Conservation (phyloP, 768 basidiomycete genomes). For the Candolleomyces aberdarensis region DNA sequence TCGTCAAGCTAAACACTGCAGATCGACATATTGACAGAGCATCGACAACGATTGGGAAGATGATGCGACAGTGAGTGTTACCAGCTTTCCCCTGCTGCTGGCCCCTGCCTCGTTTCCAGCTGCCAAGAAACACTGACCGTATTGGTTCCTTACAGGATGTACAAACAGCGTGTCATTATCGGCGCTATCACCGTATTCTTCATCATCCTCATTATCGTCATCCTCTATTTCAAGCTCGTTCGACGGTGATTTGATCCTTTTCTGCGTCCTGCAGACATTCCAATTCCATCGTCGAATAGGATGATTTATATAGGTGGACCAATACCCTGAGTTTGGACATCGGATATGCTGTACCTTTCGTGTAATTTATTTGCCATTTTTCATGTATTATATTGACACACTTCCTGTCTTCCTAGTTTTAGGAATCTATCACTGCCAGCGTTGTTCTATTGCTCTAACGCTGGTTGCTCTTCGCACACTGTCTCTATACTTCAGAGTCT, state of each 20-base stretch:
- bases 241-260: slow-evolving; percentile 4
- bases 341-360: too few species aligned
- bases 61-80: slow-evolving; percentile 72
- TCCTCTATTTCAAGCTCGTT: slow-evolving; percentile 61
- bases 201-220: slow-evolving; percentile 66
- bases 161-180: slow-evolving; percentile 83
- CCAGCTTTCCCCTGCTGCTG: background rate
- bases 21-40: slow-evolving; percentile 85
- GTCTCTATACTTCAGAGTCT: too few species aligned
- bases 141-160: slow-evolving; percentile 57
- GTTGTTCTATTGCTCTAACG: too few species aligned
- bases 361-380: too few species aligned
- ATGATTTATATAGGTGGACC: too few species aligned
- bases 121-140: background rate
- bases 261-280: too few species aligned
- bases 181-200: slow-evolving; percentile 76
- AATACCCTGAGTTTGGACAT: too few species aligned
- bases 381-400: too few species aligned
- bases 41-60: slow-evolving; percentile 86
- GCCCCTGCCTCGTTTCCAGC: background rate
- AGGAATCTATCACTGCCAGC: too few species aligned
- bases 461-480: too few species aligned
- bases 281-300: too few species aligned
- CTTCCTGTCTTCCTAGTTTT: too few species aligned
- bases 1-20: slow-evolving; percentile 64